These are phyloP conservation scores for Phellopilus nigrolimitatus DNA, from an alignment of 1,284 basidiomycete genomes.

Conservation along the genomic window DNA sequence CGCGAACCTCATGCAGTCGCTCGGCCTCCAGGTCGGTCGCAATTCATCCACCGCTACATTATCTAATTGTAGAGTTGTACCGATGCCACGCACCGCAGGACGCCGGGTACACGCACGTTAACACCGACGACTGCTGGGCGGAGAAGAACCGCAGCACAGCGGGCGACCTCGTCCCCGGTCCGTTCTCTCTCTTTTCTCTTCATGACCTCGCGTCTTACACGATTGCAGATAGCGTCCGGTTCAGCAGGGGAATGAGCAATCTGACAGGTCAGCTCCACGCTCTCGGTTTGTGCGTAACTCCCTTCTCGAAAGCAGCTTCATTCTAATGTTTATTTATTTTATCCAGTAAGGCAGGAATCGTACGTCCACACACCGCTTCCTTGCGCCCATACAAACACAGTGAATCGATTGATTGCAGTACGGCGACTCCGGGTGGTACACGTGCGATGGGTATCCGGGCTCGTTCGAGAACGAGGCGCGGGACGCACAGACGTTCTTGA, in stretches of 20 bases:
- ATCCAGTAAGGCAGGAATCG: conserved; percentile 48
- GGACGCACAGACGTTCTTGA: conserved; percentile 40
- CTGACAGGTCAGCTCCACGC: conserved; percentile 42
- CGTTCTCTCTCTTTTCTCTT: conserved; percentile 1
- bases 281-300: conserved; percentile 41
- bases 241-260: conserved; percentile 42
- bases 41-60: neutral
- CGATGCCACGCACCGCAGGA: conserved; percentile 31
- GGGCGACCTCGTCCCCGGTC: conserved; percentile 45
- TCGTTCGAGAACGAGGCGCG: conserved; percentile 45
- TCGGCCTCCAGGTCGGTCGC: conserved; percentile 30
- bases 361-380: conserved; percentile 35
- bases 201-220: conserved; percentile 21
- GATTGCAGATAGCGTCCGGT: conserved; percentile 36
- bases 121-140: conserved; percentile 56
- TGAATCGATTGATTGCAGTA: conserved; percentile 32
- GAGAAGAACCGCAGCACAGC: conserved; percentile 41
- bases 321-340: neutral
- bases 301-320: conserved; percentile 1
- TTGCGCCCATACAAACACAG: neutral
- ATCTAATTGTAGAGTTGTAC: neutral
- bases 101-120: conserved; percentile 48
- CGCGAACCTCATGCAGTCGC: conserved; percentile 32
- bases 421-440: conserved; percentile 50
- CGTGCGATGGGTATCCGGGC: conserved; percentile 47